Conservation (phyloP, 805 yeast genomes). For the Saccharomycodes ludwigii region DNA sequence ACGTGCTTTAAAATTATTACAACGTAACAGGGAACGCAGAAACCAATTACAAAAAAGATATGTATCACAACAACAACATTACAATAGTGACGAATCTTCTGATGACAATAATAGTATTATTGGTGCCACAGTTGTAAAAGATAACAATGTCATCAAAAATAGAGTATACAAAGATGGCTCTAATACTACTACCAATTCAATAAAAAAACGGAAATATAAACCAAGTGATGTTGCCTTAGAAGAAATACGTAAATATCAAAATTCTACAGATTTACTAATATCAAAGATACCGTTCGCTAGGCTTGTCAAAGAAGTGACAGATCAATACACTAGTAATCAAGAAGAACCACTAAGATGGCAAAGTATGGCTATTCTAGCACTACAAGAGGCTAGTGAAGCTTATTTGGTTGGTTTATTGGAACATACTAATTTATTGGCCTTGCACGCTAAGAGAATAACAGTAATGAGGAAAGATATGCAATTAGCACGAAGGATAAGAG, state of each 20-base stretch:
- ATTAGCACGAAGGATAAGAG: constrained; percentile 66
- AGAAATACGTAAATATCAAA: constrained; percentile 59
- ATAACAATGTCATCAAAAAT: no score
- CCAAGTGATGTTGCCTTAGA: constrained; percentile 58
- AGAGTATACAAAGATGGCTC: no score
- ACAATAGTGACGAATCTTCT: no score
- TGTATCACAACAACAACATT: constrained; percentile 2
- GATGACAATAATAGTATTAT: no score
- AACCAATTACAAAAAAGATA: constrained; percentile 10
- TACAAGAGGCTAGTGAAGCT: constrained; percentile 77
- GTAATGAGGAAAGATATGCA: constrained; percentile 78
- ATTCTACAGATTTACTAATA: constrained; percentile 52
- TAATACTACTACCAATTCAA: no score
- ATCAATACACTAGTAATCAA: constrained; percentile 31
- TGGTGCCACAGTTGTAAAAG: no score
- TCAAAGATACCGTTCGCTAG: constrained; percentile 71
- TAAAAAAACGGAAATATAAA: no score
- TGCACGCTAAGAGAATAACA: constrained; percentile 75
- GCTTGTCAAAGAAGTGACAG: constrained; percentile 62
- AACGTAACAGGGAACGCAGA: constrained; percentile 20
- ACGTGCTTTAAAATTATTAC: constrained; percentile 18
- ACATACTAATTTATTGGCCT: constrained; percentile 65
- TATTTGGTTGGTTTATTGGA: constrained; percentile 60
- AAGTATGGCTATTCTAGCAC: constrained; percentile 59
- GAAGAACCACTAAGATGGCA: constrained; percentile 65